These are phyloP conservation scores for Lagenaria siceraria DNA, from an alignment of 306 rosid species.

Conservation along the genomic window DNA sequence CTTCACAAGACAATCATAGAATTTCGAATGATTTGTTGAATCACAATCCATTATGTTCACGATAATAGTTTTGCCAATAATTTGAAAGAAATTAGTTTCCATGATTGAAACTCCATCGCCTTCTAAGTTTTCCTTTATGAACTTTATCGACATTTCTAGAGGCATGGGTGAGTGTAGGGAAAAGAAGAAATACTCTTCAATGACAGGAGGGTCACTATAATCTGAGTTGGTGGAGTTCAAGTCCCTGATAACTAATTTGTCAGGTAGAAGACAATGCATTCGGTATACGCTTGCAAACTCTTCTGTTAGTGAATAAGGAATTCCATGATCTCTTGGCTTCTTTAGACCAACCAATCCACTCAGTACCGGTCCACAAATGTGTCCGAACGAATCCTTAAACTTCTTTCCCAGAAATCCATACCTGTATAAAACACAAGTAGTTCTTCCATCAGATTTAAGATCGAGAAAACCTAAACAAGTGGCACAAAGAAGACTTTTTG, in stretches of 20 bases:
- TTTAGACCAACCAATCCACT: conserved; percentile 61
- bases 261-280: conserved; percentile 67
- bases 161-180: neutral
- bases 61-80: neutral
- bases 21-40: neutral
- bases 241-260: conserved; percentile 37
- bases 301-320: conserved; percentile 65
- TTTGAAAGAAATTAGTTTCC: neutral
- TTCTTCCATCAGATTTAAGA: neutral
- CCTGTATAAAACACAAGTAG: conserved; percentile 17
- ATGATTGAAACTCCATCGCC: neutral
- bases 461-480: neutral
- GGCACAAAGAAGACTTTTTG: neutral
- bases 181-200: conserved; percentile 28
- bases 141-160: neutral
- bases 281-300: conserved; percentile 68
- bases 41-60: neutral
- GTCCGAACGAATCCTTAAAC: conserved; percentile 54
- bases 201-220: conserved; percentile 34
- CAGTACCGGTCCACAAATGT: conserved; percentile 39
- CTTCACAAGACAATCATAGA: neutral
- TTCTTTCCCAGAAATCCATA: conserved; percentile 70
- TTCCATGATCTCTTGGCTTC: conserved; percentile 64
- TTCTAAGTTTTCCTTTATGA: neutral
- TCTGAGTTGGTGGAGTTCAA: conserved; percentile 15